Base-by-base conservation (phyloP, 805 yeast species). In the Saturnispora gosingensis region DNA sequence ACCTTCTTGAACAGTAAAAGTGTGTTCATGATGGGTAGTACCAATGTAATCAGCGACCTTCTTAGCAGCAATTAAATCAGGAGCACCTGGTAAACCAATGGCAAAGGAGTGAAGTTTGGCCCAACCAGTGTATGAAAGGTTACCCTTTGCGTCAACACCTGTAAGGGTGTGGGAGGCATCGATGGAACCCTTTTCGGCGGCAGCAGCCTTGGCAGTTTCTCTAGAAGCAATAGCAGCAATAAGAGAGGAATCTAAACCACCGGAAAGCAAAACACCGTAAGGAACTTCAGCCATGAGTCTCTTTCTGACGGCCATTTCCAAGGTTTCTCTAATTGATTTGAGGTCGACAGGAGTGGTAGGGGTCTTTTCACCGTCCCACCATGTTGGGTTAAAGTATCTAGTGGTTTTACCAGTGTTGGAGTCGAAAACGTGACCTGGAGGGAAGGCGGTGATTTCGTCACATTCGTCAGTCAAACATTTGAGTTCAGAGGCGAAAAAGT, bases 201-300 rank as follows among this genome's bases (percentile, higher is more conserved):
- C 75, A 40, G 82, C 78, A 48, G 95, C 93, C 71, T 81, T 82
- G 56, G 80, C 80, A 54, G 98, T 88, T 74, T 93, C 99, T 68
- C 97, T 80, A 32, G 98, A 93, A 49, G 98, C 99, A 65, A 93
- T 93, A 44, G 99, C 71, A 18, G 99, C 99, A 68, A 93, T 93
- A 70, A 93, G 77, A 22, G 97, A 88, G 45, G 97, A 89, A 70
- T 93, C 99, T 65, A 93, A 80, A 59, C 99, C 99, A 67, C 99
- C 99, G 22, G 97, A 88, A 60, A 93, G 76, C 61, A 93, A 75
- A 45, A 93, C 99, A 74, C 99, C 99, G 70, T 88, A 93, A 52
- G 99, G 98, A 56, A 93, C 99, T 76, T 93, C 99, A 52, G 98
- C 93, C 99, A 93, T 93, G 64, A 93, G 80, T 78, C 99, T 85